Percentiles rank a stretch among this genome's conserved stretches.
Evolutionary conservation across 176 grass and related monocot species (phyloP).

Genomic region (Triticum dicoccoides): DNA sequence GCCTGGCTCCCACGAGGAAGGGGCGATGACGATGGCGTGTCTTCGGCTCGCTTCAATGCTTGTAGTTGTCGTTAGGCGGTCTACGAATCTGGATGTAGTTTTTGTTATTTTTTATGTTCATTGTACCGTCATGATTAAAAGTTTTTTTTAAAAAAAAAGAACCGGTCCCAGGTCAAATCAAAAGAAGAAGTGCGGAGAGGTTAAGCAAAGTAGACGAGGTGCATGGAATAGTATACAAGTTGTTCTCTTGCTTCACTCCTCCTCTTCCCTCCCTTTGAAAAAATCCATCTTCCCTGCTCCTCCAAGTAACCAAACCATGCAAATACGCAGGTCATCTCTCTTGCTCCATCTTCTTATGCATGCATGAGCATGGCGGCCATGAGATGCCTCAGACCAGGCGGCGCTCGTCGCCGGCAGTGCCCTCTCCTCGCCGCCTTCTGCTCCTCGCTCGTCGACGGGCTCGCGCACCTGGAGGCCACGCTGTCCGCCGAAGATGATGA

Average conservation of each 20-base stretch:
- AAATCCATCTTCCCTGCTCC: neutral
- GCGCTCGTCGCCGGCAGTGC: neutral
- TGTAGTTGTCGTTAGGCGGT: too few relatives aligned
- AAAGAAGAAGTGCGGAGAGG: neutral
- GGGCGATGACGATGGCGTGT: too few relatives aligned
- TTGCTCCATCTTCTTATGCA: neutral
- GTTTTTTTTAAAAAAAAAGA: too few relatives aligned
- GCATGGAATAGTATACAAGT: neutral
- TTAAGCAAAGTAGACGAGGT: conserved; percentile 5
- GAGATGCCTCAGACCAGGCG: neutral
- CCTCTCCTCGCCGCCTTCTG: conserved; percentile 45
- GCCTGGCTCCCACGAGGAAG: too few relatives aligned
- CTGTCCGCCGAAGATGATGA: conserved; percentile 13
- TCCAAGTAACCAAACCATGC: conserved; percentile 17
- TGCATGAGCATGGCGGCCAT: neutral
- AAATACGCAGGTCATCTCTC: neutral
- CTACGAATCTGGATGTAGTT: too few relatives aligned
- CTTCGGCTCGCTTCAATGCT: too few relatives aligned
- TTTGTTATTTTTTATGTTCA: too few relatives aligned
- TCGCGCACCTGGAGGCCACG: conserved; percentile 52
- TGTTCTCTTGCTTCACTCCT: conserved; percentile 57
- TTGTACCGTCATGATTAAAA: too few relatives aligned
- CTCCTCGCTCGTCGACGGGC: conserved; percentile 62
- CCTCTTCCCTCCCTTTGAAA: conserved; percentile 23
- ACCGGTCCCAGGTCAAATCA: neutral